These are phyloP conservation scores for Trichoderma atrobrunneum DNA, from an alignment of 2,329 filamentous ascomycete species.

Conservation along the genomic window DNA sequence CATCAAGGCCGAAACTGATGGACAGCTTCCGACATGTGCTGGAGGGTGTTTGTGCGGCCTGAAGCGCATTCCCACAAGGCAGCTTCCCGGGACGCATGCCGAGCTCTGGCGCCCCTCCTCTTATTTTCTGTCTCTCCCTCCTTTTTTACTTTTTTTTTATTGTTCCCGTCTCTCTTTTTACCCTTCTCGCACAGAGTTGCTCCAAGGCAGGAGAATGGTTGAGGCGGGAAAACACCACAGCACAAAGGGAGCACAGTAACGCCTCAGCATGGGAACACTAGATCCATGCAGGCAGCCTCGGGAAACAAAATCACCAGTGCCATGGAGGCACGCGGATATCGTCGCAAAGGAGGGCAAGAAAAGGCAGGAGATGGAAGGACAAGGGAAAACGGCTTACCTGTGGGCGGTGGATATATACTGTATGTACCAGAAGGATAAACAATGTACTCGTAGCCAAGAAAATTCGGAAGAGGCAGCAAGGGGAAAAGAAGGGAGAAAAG, in stretches of 20 bases:
- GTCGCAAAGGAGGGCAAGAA: conserved; percentile 22
- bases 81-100: neutral
- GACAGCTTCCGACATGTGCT: neutral
- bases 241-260: conserved; percentile 9
- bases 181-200: neutral
- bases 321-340: conserved; percentile 26
- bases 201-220: neutral
- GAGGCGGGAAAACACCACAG: conserved; percentile 2
- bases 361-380: conserved; percentile 24
- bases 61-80: neutral
- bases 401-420: neutral
- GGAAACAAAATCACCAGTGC: conserved; percentile 27
- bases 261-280: conserved; percentile 27
- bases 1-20: neutral
- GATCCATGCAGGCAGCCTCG: conserved; percentile 34
- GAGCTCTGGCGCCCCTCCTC: neutral
- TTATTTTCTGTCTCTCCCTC: neutral
- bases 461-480: neutral
- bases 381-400: conserved; percentile 27
- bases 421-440: neutral
- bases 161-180: neutral
- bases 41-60: neutral
- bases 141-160: neutral
- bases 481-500: neutral
- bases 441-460: neutral